phyloP scores from a whole-genome alignment of 352 stramenopile species.

The Globisporangium iwayamae region DNA sequence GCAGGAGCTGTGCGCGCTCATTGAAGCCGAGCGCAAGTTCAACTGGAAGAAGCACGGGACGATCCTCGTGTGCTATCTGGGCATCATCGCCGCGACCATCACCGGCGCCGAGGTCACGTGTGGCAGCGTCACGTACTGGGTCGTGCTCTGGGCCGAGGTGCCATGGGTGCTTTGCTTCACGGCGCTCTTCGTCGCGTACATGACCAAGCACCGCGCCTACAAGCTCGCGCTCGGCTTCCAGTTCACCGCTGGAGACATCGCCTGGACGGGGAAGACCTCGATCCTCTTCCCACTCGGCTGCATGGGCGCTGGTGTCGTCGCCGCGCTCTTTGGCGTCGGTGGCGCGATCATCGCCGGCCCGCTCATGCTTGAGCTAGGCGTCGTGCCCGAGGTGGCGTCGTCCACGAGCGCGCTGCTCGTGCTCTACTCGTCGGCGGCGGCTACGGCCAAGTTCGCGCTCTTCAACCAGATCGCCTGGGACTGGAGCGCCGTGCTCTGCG shows the following conservation, averaged over 20 bases:
- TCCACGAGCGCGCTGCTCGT: constrained; percentile 48
- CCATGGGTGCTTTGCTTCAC: constrained; percentile 50
- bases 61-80: constrained; percentile 45
- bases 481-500: constrained; percentile 35
- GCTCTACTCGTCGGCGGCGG: constrained; percentile 45
- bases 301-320: constrained; percentile 35
- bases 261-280: constrained; percentile 38
- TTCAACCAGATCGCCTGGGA: constrained; percentile 52
- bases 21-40: constrained; percentile 34
- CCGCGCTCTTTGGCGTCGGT: constrained; percentile 47
- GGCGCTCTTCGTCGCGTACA: constrained; percentile 22
- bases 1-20: constrained; percentile 3
- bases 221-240: constrained; percentile 39
- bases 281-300: constrained; percentile 34
- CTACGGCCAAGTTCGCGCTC: constrained; percentile 48
- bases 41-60: constrained; percentile 32
- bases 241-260: constrained; percentile 36
- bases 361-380: constrained; percentile 55
- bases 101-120: constrained; percentile 15
- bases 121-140: constrained; percentile 21
- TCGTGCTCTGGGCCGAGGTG: constrained; percentile 39
- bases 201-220: constrained; percentile 33
- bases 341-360: constrained; percentile 53
- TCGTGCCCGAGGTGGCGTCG: constrained; percentile 47
- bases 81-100: constrained; percentile 27